phyloP scores from a whole-genome alignment of 2,329 filamentous ascomycete species.

The Alternaria sp. region DNA sequence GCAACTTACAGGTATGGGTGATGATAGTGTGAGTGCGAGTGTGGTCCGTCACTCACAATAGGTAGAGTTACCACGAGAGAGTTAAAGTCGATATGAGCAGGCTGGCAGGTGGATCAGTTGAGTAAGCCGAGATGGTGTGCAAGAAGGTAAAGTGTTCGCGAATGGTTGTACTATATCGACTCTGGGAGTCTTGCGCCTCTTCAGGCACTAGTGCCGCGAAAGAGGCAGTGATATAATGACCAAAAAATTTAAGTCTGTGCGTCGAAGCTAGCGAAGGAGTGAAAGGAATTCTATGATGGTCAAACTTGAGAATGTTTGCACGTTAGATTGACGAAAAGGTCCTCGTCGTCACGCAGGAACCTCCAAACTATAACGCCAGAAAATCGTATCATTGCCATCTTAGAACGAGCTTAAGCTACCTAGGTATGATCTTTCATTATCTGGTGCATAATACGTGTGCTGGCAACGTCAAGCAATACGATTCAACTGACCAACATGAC shows the following conservation, averaged over 20 bases:
- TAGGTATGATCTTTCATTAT: neutral
- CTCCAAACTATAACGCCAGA: rapidly evolving
- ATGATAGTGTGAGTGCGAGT: neutral
- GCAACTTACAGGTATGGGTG: neutral
- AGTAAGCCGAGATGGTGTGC: neutral
- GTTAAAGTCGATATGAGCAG: rapidly evolving
- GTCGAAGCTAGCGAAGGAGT: neutral
- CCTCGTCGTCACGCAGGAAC: neutral
- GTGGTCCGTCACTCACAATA: neutral
- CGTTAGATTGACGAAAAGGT: neutral
- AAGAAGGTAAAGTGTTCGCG: neutral
- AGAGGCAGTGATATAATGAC: neutral
- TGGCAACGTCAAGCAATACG: no score
- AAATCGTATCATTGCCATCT: neutral
- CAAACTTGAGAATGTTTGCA: neutral
- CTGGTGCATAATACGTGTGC: no score
- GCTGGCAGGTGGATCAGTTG: neutral
- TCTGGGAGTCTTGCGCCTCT: neutral
- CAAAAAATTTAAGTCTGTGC: neutral
- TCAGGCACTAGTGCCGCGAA: neutral
- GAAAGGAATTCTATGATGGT: neutral
- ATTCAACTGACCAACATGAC: no score
- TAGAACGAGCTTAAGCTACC: neutral
- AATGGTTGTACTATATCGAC: neutral
- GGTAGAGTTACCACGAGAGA: no score